Evolutionary conservation across 225 moss, liverwort and hornwort genomes (phyloP), one percentile per base, ranked within the genome.

Genomic region (Asterella californica): DNA sequence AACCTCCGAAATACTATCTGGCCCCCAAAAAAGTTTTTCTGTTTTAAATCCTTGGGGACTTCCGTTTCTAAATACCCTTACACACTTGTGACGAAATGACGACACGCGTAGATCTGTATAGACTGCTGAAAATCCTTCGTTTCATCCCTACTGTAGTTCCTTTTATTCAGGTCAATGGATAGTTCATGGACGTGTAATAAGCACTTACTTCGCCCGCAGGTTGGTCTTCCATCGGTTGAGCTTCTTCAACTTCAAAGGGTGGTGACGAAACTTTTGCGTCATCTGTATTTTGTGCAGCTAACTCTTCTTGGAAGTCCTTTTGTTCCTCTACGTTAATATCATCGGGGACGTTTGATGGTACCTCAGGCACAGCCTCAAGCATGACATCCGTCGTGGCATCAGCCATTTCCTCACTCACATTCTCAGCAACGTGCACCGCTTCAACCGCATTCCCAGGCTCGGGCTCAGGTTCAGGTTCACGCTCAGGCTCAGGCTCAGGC

Each of bases 331-430:
- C 62, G 22, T 54, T 65, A 27, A 27, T 46, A 18, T 70, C 78
- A 48, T 72, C 72, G 32, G n/a, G 15, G 45, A 49, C 9, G 1
- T 72, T 29, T 80, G 30, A 17, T 42, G 78, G 72, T 53, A 68
- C 83, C 71, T 83, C 87, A 74, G 65, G 86, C 67, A 85, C 74
- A 42, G 79, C 85, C 76, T 88, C 85, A 77, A 84, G 83, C 83
- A 80, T 80, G 21, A 25, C 62, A n/a, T 78, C 64, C 18, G 46
- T 17, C 17, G 22, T 59, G 78, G 77, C 77, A 25, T 81, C 81
- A 24, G 81, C 50, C 83, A 87, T 18, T 22, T 67, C 78, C 78
- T 78, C 80, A 70, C 32, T 60, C 8, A 64, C 77, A 61, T 54
- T 74, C 73, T 79, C 81, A 27, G 15, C 64, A 60, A 61, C 38